Percentiles rank a stretch among this genome's conserved stretches.
Conservation (phyloP, 2,329 filamentous ascomycete species). For the Pyrenochaeta sp. region DNA sequence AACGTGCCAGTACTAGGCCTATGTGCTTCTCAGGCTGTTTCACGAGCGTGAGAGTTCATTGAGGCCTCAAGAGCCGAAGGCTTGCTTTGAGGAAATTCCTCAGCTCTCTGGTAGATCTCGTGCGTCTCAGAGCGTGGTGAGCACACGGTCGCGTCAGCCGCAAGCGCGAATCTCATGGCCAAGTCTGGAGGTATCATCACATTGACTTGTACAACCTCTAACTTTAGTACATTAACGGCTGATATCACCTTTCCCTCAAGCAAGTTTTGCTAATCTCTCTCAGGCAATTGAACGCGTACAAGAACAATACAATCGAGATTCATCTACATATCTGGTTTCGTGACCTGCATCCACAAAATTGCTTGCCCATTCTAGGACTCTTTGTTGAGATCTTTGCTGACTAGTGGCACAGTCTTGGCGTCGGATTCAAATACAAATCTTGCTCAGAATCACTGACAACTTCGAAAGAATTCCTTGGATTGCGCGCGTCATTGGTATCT, state of each 20-base stretch:
- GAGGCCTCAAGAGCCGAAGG: not conserved
- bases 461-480: too few species aligned
- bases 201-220: constrained; percentile 1
- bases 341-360: not conserved
- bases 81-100: not conserved
- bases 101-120: not conserved
- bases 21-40: constrained; percentile 1
- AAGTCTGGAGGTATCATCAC: not conserved
- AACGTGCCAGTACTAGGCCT: not conserved
- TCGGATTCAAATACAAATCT: too few species aligned
- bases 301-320: not conserved
- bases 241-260: not conserved
- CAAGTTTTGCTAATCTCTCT: not conserved
- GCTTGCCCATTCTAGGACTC: not conserved
- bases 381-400: not conserved
- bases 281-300: not conserved
- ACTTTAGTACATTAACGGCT: not conserved
- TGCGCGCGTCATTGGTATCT: too few species aligned
- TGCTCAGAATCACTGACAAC: too few species aligned
- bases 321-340: not conserved
- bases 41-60: constrained; percentile 1
- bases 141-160: constrained; percentile 1
- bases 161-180: not conserved
- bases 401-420: not conserved
- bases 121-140: not conserved